phyloP scores from a whole-genome alignment of 129 eudicot genomes.

The Arctium lappa region DNA sequence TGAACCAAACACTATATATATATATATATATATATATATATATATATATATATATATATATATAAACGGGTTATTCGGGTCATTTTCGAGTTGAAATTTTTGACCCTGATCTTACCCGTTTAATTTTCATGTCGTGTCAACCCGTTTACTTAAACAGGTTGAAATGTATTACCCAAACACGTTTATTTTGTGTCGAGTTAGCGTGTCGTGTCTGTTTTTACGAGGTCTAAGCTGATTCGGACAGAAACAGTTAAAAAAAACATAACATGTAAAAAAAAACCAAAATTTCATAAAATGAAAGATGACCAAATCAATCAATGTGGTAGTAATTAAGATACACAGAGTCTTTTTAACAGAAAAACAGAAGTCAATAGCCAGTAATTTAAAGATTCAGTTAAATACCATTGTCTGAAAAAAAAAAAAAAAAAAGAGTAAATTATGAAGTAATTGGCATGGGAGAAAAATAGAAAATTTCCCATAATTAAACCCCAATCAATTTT shows the following conservation, averaged over 20 bases:
- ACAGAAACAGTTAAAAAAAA: not conserved
- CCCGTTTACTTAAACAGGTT: no score
- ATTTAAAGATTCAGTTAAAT: not conserved
- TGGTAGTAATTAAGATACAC: not conserved
- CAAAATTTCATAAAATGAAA: not conserved
- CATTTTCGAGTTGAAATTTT: no score
- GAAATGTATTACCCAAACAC: no score
- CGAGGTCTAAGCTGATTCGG: no score
- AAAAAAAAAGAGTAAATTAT: not conserved
- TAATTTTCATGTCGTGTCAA: no score
- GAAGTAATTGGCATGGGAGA: not conserved
- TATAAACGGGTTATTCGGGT: no score
- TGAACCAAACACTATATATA: no score
- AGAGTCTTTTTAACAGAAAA: not conserved
- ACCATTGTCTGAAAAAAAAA: not conserved
- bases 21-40: no score
- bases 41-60: no score
- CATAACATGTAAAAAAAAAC: not conserved
- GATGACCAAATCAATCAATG: not conserved
- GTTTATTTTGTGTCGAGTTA: no score
- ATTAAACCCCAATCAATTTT: constrained; percentile 21
- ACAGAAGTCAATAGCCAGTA: not conserved
- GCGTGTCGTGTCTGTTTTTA: no score
- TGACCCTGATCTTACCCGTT: no score
- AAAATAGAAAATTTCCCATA: constrained; percentile 7